phyloP scores from a whole-genome alignment of 306 rosid species.

The Pterocarpus macrocarpus region DNA sequence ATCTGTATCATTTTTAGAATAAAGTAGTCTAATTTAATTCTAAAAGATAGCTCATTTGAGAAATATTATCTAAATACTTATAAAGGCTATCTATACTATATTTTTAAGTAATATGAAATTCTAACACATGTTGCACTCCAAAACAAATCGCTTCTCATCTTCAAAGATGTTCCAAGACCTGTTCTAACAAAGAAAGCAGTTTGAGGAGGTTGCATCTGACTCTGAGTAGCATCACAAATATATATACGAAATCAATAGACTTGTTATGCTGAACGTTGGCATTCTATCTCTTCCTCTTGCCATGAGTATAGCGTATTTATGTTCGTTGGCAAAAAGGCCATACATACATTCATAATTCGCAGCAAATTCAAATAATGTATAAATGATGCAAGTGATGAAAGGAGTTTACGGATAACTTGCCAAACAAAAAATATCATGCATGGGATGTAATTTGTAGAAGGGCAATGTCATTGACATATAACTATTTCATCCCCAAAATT shows the following conservation, averaged over 20 bases:
- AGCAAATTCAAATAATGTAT: background rate
- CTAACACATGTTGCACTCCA: background rate
- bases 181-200: conserved; percentile 8
- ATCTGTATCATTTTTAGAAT: too few species aligned
- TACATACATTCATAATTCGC: background rate
- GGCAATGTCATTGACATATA: background rate
- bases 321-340: background rate
- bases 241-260: background rate
- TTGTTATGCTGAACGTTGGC: background rate
- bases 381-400: background rate
- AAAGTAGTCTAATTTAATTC: too few species aligned
- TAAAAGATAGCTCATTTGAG: too few species aligned
- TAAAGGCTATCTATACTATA: too few species aligned
- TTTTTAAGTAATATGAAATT: too few species aligned
- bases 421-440: background rate
- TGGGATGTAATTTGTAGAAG: conserved; percentile 7
- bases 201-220: conserved; percentile 2
- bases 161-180: background rate
- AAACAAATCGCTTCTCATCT: background rate
- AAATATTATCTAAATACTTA: too few species aligned
- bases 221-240: background rate
- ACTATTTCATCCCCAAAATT: background rate
- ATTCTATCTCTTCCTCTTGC: background rate
- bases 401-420: background rate
- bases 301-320: too few species aligned